Base-by-base conservation (phyloP, 179 eudicot genomes). In the Beta corolliflora region DNA sequence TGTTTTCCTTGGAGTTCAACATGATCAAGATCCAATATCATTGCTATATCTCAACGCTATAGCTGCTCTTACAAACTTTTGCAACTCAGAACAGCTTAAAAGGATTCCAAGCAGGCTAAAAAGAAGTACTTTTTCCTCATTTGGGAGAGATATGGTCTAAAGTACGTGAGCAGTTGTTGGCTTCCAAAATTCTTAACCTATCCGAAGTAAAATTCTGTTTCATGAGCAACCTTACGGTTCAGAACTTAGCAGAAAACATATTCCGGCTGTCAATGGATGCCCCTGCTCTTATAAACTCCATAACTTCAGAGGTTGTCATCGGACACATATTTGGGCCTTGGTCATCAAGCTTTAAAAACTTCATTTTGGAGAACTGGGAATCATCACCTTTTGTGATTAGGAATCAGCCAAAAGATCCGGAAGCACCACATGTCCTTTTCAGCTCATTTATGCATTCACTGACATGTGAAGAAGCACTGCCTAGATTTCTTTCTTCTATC, bases 311-410 rank as follows among this genome's bases (percentile, higher is more conserved):
- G 48, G 74, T 63, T 54, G 74, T 90, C 65, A 83, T 73, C 71
- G 84, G 81, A 80, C 83, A 86, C 85, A 80, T 93, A 59, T 89
- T 93, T 78, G 86, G 90, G 70, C 46, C 82, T 70, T 80, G 75
- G 36, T 77, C 79, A 64, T 76, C 81, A 71, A 77, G 85, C 79
- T 87, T 88, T 80, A 82, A 81, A 78, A 73, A 81, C 50, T 94
- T 93, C 69, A 60, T 93, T 77, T 81, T 82, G 82, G 86, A 88
- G 59, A 71, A 87, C 85, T 94, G 97, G 98, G 98, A 94, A 85
- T 77, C 79, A 64, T 90, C 92, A 56, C 94, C 93, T 64, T 83
- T 90, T 83, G 80, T 85, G 54, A 78, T 90, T 76, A 88, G 85
- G 75, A 81, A 80, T 65, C 72, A 67, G 19, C 63, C 77, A 65